A percentile compares a stretch with the other conserved stretches of the same genome.
These are phyloP conservation scores for Micromonas commoda DNA, from an alignment of 139 green algal species.

Conservation along the genomic window DNA sequence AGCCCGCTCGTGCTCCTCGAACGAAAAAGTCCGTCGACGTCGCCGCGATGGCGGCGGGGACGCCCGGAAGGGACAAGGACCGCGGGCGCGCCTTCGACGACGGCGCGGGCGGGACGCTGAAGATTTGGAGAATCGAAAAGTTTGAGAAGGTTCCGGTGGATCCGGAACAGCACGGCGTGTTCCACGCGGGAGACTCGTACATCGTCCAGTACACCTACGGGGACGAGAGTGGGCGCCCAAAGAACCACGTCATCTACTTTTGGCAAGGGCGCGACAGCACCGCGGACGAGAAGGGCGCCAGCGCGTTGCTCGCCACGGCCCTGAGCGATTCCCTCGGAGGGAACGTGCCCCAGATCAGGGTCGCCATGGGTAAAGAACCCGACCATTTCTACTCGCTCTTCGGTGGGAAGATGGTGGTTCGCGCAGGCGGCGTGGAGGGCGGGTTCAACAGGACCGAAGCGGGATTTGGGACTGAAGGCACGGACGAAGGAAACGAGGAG, in stretches of 20 bases:
- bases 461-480: too few relatives aligned
- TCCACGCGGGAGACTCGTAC: slow-evolving; percentile 40
- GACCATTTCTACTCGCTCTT: slow-evolving; percentile 39
- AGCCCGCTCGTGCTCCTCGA: too few relatives aligned
- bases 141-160: slow-evolving; percentile 10
- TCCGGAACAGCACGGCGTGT: slow-evolving; percentile 23
- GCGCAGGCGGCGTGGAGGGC: not conserved
- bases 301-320: slow-evolving; percentile 6
- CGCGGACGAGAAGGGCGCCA: slow-evolving; percentile 22
- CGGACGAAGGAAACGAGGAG: too few relatives aligned
- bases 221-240: slow-evolving; percentile 25
- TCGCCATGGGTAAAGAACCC: slow-evolving; percentile 42
- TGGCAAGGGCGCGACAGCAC: slow-evolving; percentile 33
- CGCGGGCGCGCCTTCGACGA: not conserved
- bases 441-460: too few relatives aligned
- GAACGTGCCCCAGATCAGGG: slow-evolving; percentile 26
- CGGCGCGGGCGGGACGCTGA: not conserved
- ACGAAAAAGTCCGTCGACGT: too few relatives aligned
- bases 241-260: slow-evolving; percentile 41
- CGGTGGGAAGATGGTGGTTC: slow-evolving; percentile 33
- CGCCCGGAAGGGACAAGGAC: not conserved
- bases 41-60: too few relatives aligned
- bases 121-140: not conserved
- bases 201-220: slow-evolving; percentile 33
- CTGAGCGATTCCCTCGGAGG: slow-evolving; percentile 19